Evolutionary conservation across 202 grass and related monocot genomes (phyloP).

Genomic region (Setaria viridis): DNA sequence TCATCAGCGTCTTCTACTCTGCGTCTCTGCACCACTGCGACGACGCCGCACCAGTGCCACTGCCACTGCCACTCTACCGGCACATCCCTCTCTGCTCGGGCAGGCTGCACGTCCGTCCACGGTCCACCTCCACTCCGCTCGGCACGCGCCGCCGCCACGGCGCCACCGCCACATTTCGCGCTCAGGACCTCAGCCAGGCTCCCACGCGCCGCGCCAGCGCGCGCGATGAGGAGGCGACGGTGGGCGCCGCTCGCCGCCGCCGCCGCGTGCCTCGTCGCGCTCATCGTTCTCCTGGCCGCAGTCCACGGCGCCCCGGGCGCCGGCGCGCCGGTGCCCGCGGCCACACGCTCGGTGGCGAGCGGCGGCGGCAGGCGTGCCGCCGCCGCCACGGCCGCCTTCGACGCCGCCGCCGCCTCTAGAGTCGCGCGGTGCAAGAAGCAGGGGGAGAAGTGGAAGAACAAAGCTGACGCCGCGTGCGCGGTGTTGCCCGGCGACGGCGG

Average conservation of each 20-base stretch:
- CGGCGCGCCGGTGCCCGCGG: background rate
- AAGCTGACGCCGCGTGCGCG: background rate
- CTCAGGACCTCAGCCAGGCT: background rate
- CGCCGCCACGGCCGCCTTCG: background rate
- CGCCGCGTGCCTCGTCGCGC: slow-evolving; percentile 42
- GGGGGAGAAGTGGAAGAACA: background rate
- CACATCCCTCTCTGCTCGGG: background rate
- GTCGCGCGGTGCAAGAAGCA: slow-evolving; percentile 43
- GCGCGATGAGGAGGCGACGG: slow-evolving; percentile 52
- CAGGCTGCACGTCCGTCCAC: background rate
- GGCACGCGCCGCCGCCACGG: background rate
- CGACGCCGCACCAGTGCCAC: background rate
- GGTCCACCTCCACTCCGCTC: background rate
- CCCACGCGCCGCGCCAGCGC: background rate
- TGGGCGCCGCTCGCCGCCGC: slow-evolving; percentile 39
- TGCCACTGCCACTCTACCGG: background rate
- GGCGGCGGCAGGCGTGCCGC: background rate
- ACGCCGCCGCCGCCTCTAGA: background rate
- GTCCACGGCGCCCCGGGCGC: background rate
- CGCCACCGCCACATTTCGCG: background rate
- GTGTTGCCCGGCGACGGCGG: slow-evolving; percentile 14
- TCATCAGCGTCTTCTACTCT: background rate
- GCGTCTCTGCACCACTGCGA: slow-evolving; percentile 26
- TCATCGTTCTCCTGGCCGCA: slow-evolving; percentile 29
- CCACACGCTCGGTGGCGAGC: background rate